Evolutionary conservation across 139 green algal species (phyloP).

Genomic region (Yamagishiella unicocca): DNA sequence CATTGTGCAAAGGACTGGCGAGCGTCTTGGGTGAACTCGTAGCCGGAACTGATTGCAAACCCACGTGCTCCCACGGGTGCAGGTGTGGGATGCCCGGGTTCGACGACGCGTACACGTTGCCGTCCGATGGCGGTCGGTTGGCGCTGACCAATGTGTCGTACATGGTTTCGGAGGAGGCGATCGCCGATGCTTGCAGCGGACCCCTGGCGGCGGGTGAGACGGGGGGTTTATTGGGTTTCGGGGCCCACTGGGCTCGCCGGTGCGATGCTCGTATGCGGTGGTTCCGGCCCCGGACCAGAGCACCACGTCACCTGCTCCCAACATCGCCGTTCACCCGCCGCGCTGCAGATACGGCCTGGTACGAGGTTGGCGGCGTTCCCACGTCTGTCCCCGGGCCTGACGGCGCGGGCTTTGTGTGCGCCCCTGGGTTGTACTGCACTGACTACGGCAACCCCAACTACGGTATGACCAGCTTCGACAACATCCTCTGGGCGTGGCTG

Average conservation of each 20-base stretch:
- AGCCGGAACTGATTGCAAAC: too few species aligned
- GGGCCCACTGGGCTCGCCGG: too few species aligned
- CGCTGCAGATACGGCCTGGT: too few species aligned
- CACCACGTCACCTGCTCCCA: too few species aligned
- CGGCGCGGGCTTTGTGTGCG: constrained; percentile 9
- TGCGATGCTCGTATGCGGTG: too few species aligned
- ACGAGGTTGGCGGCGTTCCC: too few species aligned
- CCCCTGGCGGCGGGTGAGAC: constrained; percentile 17
- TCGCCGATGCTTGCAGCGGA: constrained; percentile 51
- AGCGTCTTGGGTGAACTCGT: too few species aligned
- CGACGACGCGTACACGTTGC: neutral
- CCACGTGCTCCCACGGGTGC: neutral
- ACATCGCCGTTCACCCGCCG: too few species aligned
- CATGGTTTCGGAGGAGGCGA: neutral
- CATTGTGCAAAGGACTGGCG: too few species aligned
- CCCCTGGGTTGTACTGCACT: constrained; percentile 55
- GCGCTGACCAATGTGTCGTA: constrained; percentile 49
- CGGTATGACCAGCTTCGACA: constrained; percentile 81
- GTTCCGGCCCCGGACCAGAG: too few species aligned
- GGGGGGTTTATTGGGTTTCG: too few species aligned
- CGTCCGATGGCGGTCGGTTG: neutral
- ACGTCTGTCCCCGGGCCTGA: constrained; percentile 8
- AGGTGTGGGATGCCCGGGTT: constrained; percentile 46
- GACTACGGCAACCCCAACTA: constrained; percentile 68
- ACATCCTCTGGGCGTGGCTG: constrained; percentile 79